phyloP scores from a whole-genome alignment of 176 grass and related monocot species.

The Zoysia pacifica region DNA sequence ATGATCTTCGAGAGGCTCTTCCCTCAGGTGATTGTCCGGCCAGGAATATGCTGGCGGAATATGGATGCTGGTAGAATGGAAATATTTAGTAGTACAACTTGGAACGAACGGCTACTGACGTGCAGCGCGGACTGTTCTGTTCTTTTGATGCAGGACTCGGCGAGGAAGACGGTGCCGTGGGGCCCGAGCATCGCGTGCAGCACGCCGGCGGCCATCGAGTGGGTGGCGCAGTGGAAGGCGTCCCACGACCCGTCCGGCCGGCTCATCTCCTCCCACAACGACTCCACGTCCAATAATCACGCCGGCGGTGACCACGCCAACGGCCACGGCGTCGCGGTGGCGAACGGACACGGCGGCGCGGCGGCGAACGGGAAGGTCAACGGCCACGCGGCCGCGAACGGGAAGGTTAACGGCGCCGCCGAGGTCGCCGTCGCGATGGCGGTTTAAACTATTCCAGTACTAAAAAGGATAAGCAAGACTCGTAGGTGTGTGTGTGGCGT shows the following conservation, averaged over 20 bases:
- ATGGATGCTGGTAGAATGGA: too few species aligned
- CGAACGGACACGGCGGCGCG: background rate
- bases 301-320: background rate
- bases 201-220: constrained; percentile 91
- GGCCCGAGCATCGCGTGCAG: constrained; percentile 96
- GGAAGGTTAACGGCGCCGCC: constrained; percentile 22
- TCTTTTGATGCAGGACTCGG: constrained; percentile 62
- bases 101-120: constrained; percentile 7
- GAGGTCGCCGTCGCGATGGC: constrained; percentile 2
- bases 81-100: background rate
- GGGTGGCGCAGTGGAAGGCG: constrained; percentile 88
- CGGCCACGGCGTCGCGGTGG: background rate
- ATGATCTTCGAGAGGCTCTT: constrained; percentile 89
- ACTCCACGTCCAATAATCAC: constrained; percentile 37
- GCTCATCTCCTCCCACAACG: constrained; percentile 66
- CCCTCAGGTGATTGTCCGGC: constrained; percentile 43
- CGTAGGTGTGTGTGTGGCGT: constrained; percentile 44
- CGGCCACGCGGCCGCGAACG: constrained; percentile 13
- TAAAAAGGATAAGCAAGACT: constrained; percentile 48
- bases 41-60: too few species aligned
- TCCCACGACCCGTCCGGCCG: constrained; percentile 91
- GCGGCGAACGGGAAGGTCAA: too few species aligned
- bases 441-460: background rate
- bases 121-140: background rate
- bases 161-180: constrained; percentile 81